Evolutionary conservation across 2,329 filamentous ascomycete genomes (phyloP).

Genomic region (Cordyceps farinosa): DNA sequence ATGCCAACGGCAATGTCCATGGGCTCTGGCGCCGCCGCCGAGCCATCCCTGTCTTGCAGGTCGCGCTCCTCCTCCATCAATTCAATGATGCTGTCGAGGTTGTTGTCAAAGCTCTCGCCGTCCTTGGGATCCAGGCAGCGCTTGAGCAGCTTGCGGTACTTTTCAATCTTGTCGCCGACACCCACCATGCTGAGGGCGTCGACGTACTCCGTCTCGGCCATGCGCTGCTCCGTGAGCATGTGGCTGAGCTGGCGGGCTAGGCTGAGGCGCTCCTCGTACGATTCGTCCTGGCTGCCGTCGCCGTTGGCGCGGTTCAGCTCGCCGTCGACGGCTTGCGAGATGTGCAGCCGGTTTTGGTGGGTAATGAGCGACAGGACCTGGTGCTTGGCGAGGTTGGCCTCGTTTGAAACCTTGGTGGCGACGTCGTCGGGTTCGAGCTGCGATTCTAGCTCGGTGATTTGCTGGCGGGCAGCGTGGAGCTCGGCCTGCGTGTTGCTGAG

Average conservation of each 20-base stretch:
- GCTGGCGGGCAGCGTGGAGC: conserved; percentile 56
- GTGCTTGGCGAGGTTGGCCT: conserved; percentile 48
- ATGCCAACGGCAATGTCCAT: conserved; percentile 23
- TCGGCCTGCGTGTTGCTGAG: conserved; percentile 66
- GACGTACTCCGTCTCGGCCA: conserved; percentile 64
- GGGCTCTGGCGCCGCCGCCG: conserved; percentile 27
- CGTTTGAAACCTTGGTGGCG: conserved; percentile 47
- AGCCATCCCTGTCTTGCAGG: conserved; percentile 36
- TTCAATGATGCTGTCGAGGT: conserved; percentile 56
- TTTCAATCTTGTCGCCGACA: conserved; percentile 68
- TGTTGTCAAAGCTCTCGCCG: conserved; percentile 63
- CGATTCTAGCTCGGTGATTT: conserved; percentile 55
- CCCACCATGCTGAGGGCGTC: conserved; percentile 65
- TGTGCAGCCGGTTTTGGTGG: conserved; percentile 50
- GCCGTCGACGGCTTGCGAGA: conserved; percentile 50
- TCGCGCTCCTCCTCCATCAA: conserved; percentile 61
- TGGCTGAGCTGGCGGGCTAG: conserved; percentile 56
- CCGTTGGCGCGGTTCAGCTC: conserved; percentile 51
- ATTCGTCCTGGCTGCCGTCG: conserved; percentile 39
- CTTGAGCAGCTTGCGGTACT: conserved; percentile 67
- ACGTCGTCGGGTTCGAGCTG: conserved; percentile 54
- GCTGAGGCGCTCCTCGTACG: conserved; percentile 52
- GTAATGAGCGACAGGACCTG: conserved; percentile 48
- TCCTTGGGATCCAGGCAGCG: conserved; percentile 66
- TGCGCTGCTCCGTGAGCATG: conserved; percentile 56